A percentile compares a stretch with the other conserved stretches of the same genome.
Conservation (phyloP, 441 rosid genomes). For the Arabidopsis hybrid region DNA sequence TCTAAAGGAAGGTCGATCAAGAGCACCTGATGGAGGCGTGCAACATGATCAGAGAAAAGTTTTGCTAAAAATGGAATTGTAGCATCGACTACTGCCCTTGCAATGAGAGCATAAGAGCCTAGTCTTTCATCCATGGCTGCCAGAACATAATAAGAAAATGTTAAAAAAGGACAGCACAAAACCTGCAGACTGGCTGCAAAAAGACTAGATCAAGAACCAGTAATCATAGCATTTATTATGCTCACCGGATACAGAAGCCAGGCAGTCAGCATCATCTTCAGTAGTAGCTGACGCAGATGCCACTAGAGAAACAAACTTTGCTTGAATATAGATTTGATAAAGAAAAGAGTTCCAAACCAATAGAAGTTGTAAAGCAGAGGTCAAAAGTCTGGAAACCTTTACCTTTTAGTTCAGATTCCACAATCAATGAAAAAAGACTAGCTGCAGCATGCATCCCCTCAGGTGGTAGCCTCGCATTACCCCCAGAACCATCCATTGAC, state of each 20-base stretch:
- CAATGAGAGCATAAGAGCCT: slow-evolving; percentile 96
- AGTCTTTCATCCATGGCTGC: slow-evolving; percentile 98
- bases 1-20: slow-evolving; percentile 31
- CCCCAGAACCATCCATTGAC: slow-evolving; percentile 68
- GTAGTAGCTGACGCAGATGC: slow-evolving; percentile 85
- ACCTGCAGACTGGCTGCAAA: slow-evolving; percentile 26
- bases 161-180: slow-evolving; percentile 29
- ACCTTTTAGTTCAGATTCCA: slow-evolving; percentile 90
- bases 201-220: slow-evolving; percentile 26
- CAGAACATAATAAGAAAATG: slow-evolving; percentile 42
- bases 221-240: slow-evolving; percentile 34
- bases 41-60: slow-evolving; percentile 73
- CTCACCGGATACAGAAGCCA: slow-evolving; percentile 92
- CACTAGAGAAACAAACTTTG: slow-evolving; percentile 52
- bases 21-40: slow-evolving; percentile 84
- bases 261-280: slow-evolving; percentile 65
- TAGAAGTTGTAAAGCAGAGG: slow-evolving; percentile 28
- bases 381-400: slow-evolving; percentile 27
- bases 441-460: slow-evolving; percentile 90
- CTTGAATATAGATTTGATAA: slow-evolving; percentile 34
- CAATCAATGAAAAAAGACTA: slow-evolving; percentile 76
- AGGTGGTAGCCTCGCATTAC: slow-evolving; percentile 69
- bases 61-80: slow-evolving; percentile 82
- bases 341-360: slow-evolving; percentile 34
- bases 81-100: slow-evolving; percentile 84